These are phyloP conservation scores for Tulasnella sp. DNA, from an alignment of 768 basidiomycete genomes.

Conservation along the genomic window DNA sequence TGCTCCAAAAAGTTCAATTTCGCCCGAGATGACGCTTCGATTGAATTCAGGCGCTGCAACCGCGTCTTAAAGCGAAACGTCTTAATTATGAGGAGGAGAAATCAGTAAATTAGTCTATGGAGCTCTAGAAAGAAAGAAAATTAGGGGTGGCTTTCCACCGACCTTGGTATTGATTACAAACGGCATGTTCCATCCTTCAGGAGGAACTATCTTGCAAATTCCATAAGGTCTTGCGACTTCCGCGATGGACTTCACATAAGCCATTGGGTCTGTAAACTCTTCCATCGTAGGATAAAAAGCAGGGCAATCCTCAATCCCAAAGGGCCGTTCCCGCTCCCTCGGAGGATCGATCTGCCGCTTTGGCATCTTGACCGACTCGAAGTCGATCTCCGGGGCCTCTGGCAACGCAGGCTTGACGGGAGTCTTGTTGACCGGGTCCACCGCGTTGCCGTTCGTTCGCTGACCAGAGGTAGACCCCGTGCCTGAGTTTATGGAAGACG, in stretches of 20 bases:
- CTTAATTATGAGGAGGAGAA: constrained; percentile 33
- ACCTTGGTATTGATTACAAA: constrained; percentile 94
- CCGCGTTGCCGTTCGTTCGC: constrained; percentile 3
- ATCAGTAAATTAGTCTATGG: background rate
- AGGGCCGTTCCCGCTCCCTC: constrained; percentile 40
- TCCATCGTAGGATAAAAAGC: constrained; percentile 80
- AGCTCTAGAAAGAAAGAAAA: background rate
- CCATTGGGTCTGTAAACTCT: constrained; percentile 90
- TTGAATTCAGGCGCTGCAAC: constrained; percentile 86
- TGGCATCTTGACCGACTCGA: constrained; percentile 57
- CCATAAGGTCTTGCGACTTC: constrained; percentile 64
- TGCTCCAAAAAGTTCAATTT: constrained; percentile 97
- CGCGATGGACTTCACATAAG: constrained; percentile 76
- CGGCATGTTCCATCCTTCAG: constrained; percentile 88
- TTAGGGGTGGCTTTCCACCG: constrained; percentile 25
- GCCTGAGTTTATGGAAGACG: constrained; percentile 8
- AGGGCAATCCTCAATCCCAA: constrained; percentile 82
- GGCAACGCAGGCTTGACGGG: constrained; percentile 37
- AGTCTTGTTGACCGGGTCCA: background rate
- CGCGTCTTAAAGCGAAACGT: constrained; percentile 93
- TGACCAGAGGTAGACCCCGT: constrained; percentile 3
- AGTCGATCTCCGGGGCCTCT: constrained; percentile 50
- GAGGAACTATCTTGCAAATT: constrained; percentile 94
- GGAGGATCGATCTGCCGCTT: background rate
- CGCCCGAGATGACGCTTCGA: constrained; percentile 93